Conservation (phyloP, 179 eudicot genomes). For the Spinacia oleracea region DNA sequence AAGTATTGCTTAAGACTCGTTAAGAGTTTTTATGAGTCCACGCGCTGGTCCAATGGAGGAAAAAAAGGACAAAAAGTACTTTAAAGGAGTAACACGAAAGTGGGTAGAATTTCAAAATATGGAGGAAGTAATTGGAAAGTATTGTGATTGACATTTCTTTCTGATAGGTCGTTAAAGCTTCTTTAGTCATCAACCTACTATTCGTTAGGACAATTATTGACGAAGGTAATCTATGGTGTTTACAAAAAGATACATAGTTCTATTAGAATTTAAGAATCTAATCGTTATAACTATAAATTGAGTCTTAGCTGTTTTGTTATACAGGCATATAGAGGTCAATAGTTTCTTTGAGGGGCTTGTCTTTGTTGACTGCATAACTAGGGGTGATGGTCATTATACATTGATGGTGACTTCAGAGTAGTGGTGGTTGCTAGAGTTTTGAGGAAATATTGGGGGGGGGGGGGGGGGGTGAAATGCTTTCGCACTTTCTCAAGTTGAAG, state of each 20-base stretch:
- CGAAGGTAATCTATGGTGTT: background rate
- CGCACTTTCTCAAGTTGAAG: too few species aligned
- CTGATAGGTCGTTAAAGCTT: too few species aligned
- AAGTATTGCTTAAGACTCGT: too few species aligned
- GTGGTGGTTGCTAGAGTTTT: background rate
- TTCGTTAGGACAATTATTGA: background rate
- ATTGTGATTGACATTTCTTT: too few species aligned
- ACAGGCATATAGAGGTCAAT: background rate
- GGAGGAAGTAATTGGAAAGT: too few species aligned
- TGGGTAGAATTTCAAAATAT: too few species aligned
- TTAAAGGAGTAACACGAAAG: background rate
- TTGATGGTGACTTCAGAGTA: background rate
- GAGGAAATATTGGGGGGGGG: too few species aligned
- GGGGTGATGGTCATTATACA: background rate
- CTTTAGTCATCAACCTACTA: too few species aligned
- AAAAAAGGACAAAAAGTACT: background rate
- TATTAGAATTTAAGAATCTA: background rate
- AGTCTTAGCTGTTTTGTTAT: background rate
- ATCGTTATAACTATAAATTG: background rate
- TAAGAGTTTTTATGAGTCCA: too few species aligned
- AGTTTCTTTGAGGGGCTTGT: background rate
- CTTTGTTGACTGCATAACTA: background rate
- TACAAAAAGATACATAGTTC: background rate
- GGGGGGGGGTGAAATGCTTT: too few species aligned
- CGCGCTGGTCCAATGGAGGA: too few species aligned